Evolutionary conservation across 2,329 filamentous ascomycete genomes (phyloP).

Genomic region (Gaeumannomyces sp.): DNA sequence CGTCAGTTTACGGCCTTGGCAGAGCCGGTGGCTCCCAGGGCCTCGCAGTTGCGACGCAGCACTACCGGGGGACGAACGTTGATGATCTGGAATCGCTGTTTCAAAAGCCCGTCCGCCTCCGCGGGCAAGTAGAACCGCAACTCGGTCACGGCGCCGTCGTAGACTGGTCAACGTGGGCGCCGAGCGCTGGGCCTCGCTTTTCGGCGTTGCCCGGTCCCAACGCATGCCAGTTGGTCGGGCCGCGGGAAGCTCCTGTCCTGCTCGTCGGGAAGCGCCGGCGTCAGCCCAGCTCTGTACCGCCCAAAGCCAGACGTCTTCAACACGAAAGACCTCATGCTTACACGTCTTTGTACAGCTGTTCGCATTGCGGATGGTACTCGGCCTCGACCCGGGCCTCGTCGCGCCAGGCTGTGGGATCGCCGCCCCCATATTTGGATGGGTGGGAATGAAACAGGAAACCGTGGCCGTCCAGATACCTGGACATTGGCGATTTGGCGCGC

Average conservation of each 20-base stretch:
- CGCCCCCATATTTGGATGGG: slow-evolving; percentile 13
- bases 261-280: slow-evolving; percentile 6
- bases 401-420: slow-evolving; percentile 26
- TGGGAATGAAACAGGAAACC: slow-evolving; percentile 34
- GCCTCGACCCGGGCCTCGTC: slow-evolving; percentile 54
- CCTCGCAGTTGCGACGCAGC: background rate
- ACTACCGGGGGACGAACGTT: slow-evolving; percentile 26
- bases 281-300: background rate
- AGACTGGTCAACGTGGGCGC: slow-evolving; percentile 55
- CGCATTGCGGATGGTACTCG: slow-evolving; percentile 68
- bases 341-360: slow-evolving; percentile 56
- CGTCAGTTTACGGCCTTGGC: background rate
- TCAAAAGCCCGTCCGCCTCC: slow-evolving; percentile 35
- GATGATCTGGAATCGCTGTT: slow-evolving; percentile 46
- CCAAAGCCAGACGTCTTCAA: background rate
- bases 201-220: slow-evolving; percentile 44
- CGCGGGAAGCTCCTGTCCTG: slow-evolving; percentile 47
- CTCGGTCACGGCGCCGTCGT: slow-evolving; percentile 33
- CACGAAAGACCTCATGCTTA: background rate
- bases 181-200: slow-evolving; percentile 38
- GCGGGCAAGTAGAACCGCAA: slow-evolving; percentile 40
- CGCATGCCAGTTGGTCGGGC: slow-evolving; percentile 30
- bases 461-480: slow-evolving; percentile 32
- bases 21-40: background rate
- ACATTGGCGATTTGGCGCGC: background rate